Evolutionary conservation across 164 flowering plant species (phyloP).

Genomic region (Macadamia tetraphylla): DNA sequence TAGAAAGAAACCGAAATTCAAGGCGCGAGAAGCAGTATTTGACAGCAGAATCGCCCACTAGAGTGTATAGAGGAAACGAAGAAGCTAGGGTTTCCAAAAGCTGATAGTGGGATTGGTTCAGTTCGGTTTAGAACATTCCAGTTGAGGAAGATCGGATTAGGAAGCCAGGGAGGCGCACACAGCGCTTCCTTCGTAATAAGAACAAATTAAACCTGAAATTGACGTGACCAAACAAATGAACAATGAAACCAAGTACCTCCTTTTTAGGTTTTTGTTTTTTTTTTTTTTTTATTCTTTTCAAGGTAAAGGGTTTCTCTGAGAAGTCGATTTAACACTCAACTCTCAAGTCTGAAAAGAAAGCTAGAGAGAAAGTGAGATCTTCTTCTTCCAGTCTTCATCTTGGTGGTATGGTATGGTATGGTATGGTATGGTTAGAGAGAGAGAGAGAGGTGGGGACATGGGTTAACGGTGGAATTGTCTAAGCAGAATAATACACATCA

Average conservation of each 20-base stretch:
- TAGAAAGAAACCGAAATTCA: background rate
- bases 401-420: background rate
- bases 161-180: background rate
- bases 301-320: slow-evolving; percentile 3
- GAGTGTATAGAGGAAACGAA: background rate
- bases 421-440: background rate
- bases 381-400: background rate
- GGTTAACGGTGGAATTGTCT: background rate
- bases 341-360: background rate
- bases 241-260: slow-evolving; percentile 1
- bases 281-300: background rate
- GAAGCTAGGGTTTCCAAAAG: background rate
- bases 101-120: slow-evolving; percentile 1
- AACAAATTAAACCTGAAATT: background rate
- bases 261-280: background rate
- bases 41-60: background rate
- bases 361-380: slow-evolving; percentile 5
- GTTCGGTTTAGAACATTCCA: slow-evolving; percentile 6
- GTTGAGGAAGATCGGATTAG: background rate
- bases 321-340: background rate
- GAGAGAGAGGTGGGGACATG: background rate
- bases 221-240: background rate
- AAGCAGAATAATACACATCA: slow-evolving; percentile 11
- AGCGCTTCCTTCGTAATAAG: background rate
- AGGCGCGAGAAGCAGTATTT: background rate